Conservation (phyloP, 192 early-diverging fungal species). For the Chytriomyces confervae region DNA sequence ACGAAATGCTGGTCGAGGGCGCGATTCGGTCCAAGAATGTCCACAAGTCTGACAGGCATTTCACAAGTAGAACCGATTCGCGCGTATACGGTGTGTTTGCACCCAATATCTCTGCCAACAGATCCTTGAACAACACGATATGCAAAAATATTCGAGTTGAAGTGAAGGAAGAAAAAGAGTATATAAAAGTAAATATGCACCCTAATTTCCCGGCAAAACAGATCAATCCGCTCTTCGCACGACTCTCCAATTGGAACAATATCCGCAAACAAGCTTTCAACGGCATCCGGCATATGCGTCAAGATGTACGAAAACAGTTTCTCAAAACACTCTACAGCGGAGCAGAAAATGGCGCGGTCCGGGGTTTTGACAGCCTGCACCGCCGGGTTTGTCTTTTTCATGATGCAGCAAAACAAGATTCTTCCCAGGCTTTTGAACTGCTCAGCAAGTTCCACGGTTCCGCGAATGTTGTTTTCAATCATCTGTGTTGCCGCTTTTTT, state of each 20-base stretch:
- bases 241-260: background rate
- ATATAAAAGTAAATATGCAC: background rate
- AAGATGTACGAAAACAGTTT: constrained; percentile 13
- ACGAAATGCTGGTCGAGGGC: background rate
- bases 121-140: background rate
- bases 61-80: constrained; percentile 5
- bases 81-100: constrained; percentile 1
- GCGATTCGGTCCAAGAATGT: background rate
- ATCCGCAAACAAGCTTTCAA: background rate
- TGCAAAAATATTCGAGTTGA: background rate
- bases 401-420: background rate
- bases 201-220: constrained; percentile 1
- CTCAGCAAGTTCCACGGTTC: background rate
- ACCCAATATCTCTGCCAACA: constrained; percentile 8
- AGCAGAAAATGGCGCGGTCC: constrained; percentile 9
- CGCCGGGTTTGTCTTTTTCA: background rate
- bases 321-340: constrained; percentile 27
- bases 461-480: background rate
- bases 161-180: background rate
- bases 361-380: background rate
- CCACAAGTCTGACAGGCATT: constrained; percentile 12
- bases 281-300: background rate
- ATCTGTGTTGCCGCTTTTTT: too few species aligned
- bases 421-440: background rate
- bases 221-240: background rate